phyloP scores from a whole-genome alignment of 352 stramenopile species.

The Pythium guiyangense region DNA sequence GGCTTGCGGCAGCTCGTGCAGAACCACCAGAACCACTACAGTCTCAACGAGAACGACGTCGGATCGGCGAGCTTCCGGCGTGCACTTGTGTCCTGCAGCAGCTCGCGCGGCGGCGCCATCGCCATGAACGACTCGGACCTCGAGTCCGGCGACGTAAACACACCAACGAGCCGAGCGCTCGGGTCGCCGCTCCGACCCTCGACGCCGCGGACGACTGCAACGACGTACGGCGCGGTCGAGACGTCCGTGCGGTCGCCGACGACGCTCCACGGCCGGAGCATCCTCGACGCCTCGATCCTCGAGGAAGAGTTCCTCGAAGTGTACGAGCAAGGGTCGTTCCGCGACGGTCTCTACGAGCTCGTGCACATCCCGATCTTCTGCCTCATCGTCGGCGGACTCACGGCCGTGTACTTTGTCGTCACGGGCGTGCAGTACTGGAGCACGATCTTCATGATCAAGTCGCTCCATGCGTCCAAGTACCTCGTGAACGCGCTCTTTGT shows the following conservation, averaged over 20 bases:
- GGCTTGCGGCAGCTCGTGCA: constrained; percentile 67
- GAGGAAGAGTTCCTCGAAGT: constrained; percentile 73
- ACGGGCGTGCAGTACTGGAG: constrained; percentile 86
- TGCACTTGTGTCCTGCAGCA: constrained; percentile 14
- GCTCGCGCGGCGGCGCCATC: constrained; percentile 16
- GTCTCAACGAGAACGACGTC: constrained; percentile 43
- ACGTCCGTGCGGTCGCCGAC: constrained; percentile 35
- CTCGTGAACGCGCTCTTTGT: constrained; percentile 81
- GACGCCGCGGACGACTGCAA: constrained; percentile 4
- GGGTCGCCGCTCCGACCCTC: no score
- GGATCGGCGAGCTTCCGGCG: constrained; percentile 27
- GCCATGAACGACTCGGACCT: constrained; percentile 15
- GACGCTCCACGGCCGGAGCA: constrained; percentile 22
- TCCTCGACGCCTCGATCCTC: constrained; percentile 60
- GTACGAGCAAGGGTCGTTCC: constrained; percentile 67
- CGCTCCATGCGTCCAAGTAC: constrained; percentile 76
- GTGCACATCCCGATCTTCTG: constrained; percentile 71
- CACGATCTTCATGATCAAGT: constrained; percentile 88
- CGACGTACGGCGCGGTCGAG: constrained; percentile 58
- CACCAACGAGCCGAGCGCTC: no score
- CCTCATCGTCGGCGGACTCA: constrained; percentile 71
- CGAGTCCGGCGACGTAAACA: constrained; percentile 6
- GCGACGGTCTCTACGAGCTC: constrained; percentile 55
- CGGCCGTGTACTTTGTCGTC: constrained; percentile 84
- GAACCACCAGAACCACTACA: constrained; percentile 70